Evolutionary conservation across 2,329 filamentous ascomycete genomes (phyloP), one percentile per base, ranked within the genome.

Genomic region (Claviceps sp.): DNA sequence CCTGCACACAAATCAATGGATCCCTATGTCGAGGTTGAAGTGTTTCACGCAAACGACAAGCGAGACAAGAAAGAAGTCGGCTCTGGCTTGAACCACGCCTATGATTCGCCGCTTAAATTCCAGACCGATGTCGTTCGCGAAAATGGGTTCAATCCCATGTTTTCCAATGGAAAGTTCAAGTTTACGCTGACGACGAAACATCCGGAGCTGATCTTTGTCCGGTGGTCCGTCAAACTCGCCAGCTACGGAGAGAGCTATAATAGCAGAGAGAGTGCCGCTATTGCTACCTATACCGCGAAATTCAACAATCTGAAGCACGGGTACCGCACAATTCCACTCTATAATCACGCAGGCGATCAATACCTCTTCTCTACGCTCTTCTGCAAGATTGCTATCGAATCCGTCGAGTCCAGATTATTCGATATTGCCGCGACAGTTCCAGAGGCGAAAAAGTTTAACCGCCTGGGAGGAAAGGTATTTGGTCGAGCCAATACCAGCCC

Each of bases 291-390:
- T 68, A 97, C 88, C 2, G 90, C 88, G 56, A 97, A 97, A 70
- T 81, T 97, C 49, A 83, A 77, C 70, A 94, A 84, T 63, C 78
- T 97, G 43, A 88, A 91, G 64, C 83, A 93, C 67, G 93, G 93
- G 29, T 97, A 93, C 67, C 88, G 91, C 55, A 94, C 95, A 54
- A 74, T 97, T 50, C 93, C 91, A 11, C 76, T 98, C 16, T 85
- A 88, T 66, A 90, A 97, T 68, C 78, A 82, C 52, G 86, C 88
- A 56, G 93, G 90, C 54, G 90, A 96, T 60, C 88, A 90, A 60
- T 97, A 94, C 65, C 77, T 96, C 44, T 96, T 96, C 69, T 95
- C 93, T 2, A 94, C 89, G 11, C 74, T 98, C 16, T 95, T 97
- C 67, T 95, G 90, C 71, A 84, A 83, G 61, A 86, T 97, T 69